Evolutionary conservation across 352 stramenopile genomes (phyloP), one percentile per base, ranked within the genome.

Genomic region (Phytophthora aleatoria): DNA sequence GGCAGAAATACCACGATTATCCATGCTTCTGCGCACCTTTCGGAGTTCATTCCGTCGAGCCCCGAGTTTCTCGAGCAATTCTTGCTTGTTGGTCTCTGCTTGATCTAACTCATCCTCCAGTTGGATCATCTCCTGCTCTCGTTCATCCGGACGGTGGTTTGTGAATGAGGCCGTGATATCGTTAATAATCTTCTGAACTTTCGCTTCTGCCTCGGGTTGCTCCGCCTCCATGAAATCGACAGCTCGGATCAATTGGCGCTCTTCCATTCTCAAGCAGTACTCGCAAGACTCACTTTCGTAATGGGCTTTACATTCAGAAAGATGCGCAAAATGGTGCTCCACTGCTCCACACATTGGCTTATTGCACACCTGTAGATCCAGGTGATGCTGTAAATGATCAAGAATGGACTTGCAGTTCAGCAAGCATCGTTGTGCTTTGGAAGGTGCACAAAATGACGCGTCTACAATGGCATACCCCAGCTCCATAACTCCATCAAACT

Each of bases 91-190:
- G n/a, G 74, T 58, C 27, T 86, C 74, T 12, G 73, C 73, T 60
- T 87, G 80, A 26, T 86, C 78, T 33, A 90, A 71, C 28, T 88
- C 81, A 53, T 89, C 76, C 36, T 87, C 76, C 3, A 90, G 62
- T 59, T 82, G 78, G 43, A 78, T 58, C 28, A 83, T 45, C n/a
- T 72, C 68, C 16, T 73, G 67, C 45, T 84, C 77, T 26, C 64
- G 73, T 55, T 85, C 72, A 35, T 77, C 59, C 6, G 52, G 52
- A 43, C 64, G 53, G 26, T 83, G 70, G 42, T 71, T 79, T 33
- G 66, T 72, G 26, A 85, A 69, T 12, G 73, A 87, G 31, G 62
- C 43, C 1, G 71, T 77, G 49, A 89, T 89, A 27, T 74, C 76
- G 30, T 84, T 69, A 42, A 85, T 75, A 41, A 81, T 73, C 5